Conservation (phyloP, 495 filamentous ascomycete genomes). For the Aspergillus haitiensis region DNA sequence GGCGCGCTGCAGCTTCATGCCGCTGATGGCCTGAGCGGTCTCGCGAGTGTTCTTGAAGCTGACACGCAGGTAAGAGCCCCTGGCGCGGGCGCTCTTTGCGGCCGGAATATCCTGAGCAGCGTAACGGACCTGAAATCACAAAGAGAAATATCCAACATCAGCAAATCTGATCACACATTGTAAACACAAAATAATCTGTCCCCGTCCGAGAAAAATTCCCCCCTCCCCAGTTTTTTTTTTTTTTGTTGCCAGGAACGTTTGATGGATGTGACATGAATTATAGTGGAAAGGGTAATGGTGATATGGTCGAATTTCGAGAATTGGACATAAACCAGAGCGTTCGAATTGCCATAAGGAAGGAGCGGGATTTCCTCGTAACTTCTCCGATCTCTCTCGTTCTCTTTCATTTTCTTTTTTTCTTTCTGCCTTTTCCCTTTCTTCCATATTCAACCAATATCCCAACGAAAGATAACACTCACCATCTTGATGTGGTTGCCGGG, state of each 20-base stretch:
- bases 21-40: slow-evolving; percentile 97
- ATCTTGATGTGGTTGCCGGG: slow-evolving; percentile 57
- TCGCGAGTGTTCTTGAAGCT: slow-evolving; percentile 99
- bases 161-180: slow-evolving; percentile 25
- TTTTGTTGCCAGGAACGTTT: neutral
- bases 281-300: slow-evolving; percentile 16
- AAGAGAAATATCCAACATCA: slow-evolving; percentile 31
- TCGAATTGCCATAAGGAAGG: slow-evolving; percentile 18
- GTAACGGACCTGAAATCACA: slow-evolving; percentile 82
- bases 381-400: neutral
- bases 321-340: neutral
- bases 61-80: slow-evolving; percentile 97
- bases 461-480: slow-evolving; percentile 45
- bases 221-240: neutral
- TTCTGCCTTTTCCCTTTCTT: slow-evolving; percentile 5
- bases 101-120: slow-evolving; percentile 83
- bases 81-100: slow-evolving; percentile 92
- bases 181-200: too few species aligned
- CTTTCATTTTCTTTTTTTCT: slow-evolving; percentile 10
- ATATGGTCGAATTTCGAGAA: slow-evolving; percentile 16
- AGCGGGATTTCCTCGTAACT: neutral
- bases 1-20: slow-evolving; percentile 96
- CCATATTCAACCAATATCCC: slow-evolving; percentile 13
- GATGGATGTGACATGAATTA: neutral
- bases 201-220: neutral